phyloP scores from a whole-genome alignment of 164 flowering plant species.

The Taxillus chinensis region DNA sequence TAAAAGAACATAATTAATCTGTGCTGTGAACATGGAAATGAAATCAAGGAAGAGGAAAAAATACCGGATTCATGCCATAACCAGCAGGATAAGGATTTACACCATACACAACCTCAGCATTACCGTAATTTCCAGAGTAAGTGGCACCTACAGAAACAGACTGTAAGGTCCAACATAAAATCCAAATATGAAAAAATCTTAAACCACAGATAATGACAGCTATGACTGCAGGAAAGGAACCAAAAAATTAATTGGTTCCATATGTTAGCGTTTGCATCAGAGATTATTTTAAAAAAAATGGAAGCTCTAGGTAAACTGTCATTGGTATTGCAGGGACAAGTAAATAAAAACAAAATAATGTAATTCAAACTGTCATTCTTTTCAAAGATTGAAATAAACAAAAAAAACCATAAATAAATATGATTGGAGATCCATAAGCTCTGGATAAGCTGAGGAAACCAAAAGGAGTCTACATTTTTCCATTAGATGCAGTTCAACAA shows the following conservation, averaged over 20 bases:
- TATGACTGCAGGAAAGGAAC: background rate
- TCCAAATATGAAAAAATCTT: background rate
- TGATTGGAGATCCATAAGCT: too few species aligned
- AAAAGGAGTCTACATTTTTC: too few species aligned
- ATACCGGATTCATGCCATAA: slow-evolving; percentile 6
- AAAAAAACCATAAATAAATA: too few species aligned
- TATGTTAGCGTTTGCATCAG: background rate
- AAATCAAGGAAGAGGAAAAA: background rate
- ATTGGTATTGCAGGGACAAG: too few species aligned
- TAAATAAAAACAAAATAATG: too few species aligned
- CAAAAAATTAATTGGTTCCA: background rate
- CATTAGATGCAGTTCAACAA: too few species aligned
- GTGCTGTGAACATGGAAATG: background rate
- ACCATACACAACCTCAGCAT: slow-evolving; percentile 1
- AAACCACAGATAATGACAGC: background rate
- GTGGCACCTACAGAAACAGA: background rate
- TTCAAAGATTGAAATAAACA: too few species aligned
- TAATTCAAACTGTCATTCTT: too few species aligned
- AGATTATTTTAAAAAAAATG: too few species aligned
- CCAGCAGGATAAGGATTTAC: slow-evolving; percentile 4
- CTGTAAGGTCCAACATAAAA: background rate
- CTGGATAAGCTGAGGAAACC: too few species aligned
- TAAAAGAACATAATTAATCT: background rate
- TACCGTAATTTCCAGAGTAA: slow-evolving; percentile 2
- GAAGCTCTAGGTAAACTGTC: too few species aligned